Base-by-base conservation (phyloP, 768 basidiomycete species). In the Auricularia cornea region DNA sequence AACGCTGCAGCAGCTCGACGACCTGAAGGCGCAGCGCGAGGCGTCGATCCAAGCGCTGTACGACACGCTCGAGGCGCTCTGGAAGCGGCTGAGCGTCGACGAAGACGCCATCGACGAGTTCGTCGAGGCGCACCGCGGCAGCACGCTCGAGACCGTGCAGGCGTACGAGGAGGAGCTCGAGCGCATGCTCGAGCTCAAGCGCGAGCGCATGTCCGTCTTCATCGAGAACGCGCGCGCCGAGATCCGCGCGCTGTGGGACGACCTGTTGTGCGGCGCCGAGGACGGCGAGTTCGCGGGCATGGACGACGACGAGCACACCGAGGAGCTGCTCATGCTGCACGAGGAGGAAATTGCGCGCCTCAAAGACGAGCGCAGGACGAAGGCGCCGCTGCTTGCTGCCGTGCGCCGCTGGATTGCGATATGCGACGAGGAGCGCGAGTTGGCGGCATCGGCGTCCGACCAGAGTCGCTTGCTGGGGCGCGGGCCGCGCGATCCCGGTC, bases 321-420 rank as follows among this genome's bases (percentile, higher is more conserved):
- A 96, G 74, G 94, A 97, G 69, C 76, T 98, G 3, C 76, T 97
- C 31, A 79, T 81, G 10, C 83, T 90, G 33, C 94, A 98, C 68
- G 93, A 94, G 71, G 84, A 88, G 18, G 92, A 96, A 71, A 90
- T 94, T 67, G 80, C 80, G 64, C 82, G 86, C 28, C 79, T 98
- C 33, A 91, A 92, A 69, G 86, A 89, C 31, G 95, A 98, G 70
- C 81, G 87, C n/a, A 79, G 86, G 65, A 76, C 82, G 61, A 95
- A 95, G 74, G 86, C 83, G 1, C 84, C 88, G 0, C 77, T 98
- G 1, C 78, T 99, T 35, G 81, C 84, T 0, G 79, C 81, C 59
- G 86, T 98, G 66, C 84, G 84, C 75, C 93, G 89, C 75, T 99
- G 97, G 77, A 89, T 95, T 69, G 88, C 91, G 40, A 90, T 99